Evolutionary conservation across 2,329 filamentous ascomycete genomes (phyloP).

Genomic region (Sphaceloma murrayae): DNA sequence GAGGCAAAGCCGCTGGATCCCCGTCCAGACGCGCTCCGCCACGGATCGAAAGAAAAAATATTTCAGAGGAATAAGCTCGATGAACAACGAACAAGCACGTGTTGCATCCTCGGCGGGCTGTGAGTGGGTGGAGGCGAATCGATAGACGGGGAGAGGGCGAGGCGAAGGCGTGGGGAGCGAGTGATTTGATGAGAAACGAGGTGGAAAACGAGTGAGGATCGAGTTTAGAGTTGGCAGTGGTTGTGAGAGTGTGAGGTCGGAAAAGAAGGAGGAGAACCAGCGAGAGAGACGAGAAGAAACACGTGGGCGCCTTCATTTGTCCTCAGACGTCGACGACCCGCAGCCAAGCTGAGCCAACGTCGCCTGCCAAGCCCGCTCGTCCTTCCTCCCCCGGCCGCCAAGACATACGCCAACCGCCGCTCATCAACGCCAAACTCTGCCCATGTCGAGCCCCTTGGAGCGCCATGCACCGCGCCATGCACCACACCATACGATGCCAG

Average conservation of each 20-base stretch:
- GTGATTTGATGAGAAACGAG: too few relatives aligned
- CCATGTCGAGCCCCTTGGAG: too few relatives aligned
- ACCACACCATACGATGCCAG: background rate
- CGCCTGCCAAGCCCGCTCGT: background rate
- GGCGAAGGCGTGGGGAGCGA: slow-evolving; percentile 4
- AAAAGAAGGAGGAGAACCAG: background rate
- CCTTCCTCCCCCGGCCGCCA: background rate
- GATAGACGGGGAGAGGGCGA: slow-evolving; percentile 5
- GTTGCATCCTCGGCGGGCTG: slow-evolving; percentile 4
- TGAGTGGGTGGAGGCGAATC: slow-evolving; percentile 8
- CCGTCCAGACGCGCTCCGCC: background rate
- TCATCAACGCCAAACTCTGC: background rate
- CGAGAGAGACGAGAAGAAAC: too few relatives aligned
- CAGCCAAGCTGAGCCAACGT: background rate
- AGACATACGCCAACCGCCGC: background rate
- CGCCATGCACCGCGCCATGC: too few relatives aligned
- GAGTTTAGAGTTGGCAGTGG: slow-evolving; percentile 7
- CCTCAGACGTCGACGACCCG: background rate
- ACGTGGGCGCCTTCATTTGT: background rate
- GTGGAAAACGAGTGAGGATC: too few relatives aligned
- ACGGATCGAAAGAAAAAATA: background rate
- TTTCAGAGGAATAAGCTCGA: too few relatives aligned
- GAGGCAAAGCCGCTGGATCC: background rate
- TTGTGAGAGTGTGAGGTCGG: background rate
- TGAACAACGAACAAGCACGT: slow-evolving; percentile 10